These are phyloP conservation scores for Pythium chondricola DNA, from an alignment of 352 stramenopile species.

Conservation along the genomic window DNA sequence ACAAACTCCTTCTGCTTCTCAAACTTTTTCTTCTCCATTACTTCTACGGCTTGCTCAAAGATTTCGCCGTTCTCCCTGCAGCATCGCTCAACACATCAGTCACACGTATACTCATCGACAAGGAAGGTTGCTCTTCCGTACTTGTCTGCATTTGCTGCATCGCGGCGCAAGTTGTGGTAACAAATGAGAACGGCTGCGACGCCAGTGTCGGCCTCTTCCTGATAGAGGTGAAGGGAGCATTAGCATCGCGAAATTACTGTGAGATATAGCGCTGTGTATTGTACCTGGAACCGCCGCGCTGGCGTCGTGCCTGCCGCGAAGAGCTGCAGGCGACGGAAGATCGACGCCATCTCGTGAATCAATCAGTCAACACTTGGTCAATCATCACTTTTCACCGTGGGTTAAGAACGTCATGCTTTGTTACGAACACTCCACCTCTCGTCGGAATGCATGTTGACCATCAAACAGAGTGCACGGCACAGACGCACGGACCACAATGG, in stretches of 20 bases:
- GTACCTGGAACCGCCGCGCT: conserved; percentile 75
- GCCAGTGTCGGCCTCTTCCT: conserved; percentile 80
- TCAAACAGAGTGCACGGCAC: too few species aligned
- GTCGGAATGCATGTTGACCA: too few species aligned
- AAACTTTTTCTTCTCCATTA: conserved; percentile 72
- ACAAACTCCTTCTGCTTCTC: conserved; percentile 76
- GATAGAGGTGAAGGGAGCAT: too few species aligned
- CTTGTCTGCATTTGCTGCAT: conserved; percentile 40
- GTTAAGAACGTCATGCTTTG: too few species aligned
- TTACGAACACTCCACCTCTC: too few species aligned
- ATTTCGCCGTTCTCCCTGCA: conserved; percentile 59
- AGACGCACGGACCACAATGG: not conserved
- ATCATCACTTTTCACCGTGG: too few species aligned
- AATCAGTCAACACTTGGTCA: not conserved
- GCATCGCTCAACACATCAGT: too few species aligned
- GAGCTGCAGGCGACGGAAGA: conserved; percentile 73
- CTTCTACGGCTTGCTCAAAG: conserved; percentile 67
- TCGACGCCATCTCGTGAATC: conserved; percentile 39
- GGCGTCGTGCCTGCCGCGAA: conserved; percentile 71
- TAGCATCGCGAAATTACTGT: not conserved
- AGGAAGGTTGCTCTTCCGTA: too few species aligned
- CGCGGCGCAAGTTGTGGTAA: conserved; percentile 58
- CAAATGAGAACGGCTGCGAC: conserved; percentile 74
- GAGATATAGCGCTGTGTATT: not conserved
- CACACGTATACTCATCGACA: too few species aligned